A percentile compares a stretch with the other conserved stretches of the same genome.
phyloP scores from a whole-genome alignment of 768 basidiomycete genomes.

The Boletus rufocinnamomeus region DNA sequence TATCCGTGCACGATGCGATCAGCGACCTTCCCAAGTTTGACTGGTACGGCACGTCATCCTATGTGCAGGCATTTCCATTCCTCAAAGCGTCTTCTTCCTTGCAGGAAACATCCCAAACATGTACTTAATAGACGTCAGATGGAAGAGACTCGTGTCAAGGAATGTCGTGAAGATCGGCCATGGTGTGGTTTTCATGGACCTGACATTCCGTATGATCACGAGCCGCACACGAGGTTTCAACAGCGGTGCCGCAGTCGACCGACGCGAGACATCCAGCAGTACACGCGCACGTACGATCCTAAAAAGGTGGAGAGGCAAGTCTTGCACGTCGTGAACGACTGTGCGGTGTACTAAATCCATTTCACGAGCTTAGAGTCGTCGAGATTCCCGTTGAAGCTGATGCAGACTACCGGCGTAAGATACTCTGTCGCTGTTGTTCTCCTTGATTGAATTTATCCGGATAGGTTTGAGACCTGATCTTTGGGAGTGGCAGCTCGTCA shows the following conservation, averaged over 20 bases:
- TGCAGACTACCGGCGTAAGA: conserved; percentile 68
- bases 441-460: conserved; percentile 1
- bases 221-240: conserved; percentile 47
- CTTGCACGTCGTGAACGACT: not conserved
- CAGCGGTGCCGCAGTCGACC: conserved; percentile 43
- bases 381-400: conserved; percentile 54
- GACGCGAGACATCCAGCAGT: conserved; percentile 64
- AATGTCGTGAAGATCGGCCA: conserved; percentile 38
- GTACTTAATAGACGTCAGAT: conserved; percentile 14
- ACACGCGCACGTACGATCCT: conserved; percentile 53
- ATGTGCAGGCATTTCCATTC: not conserved
- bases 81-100: not conserved
- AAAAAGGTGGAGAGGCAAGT: conserved; percentile 60
- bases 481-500: conserved; percentile 60
- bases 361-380: conserved; percentile 46
- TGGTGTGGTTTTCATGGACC: conserved; percentile 37
- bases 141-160: conserved; percentile 31
- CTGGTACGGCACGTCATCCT: conserved; percentile 49
- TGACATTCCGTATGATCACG: conserved; percentile 34
- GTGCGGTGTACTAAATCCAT: conserved; percentile 5
- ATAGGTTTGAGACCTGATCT: conserved; percentile 40
- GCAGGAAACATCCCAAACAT: conserved; percentile 29
- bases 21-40: conserved; percentile 72
- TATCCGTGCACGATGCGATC: conserved; percentile 74
- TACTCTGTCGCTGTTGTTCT: not conserved